A percentile compares a stretch with the other conserved stretches of the same genome.
phyloP scores from a whole-genome alignment of 2,329 filamentous ascomycete genomes.

The Scytalidium lignicola region DNA sequence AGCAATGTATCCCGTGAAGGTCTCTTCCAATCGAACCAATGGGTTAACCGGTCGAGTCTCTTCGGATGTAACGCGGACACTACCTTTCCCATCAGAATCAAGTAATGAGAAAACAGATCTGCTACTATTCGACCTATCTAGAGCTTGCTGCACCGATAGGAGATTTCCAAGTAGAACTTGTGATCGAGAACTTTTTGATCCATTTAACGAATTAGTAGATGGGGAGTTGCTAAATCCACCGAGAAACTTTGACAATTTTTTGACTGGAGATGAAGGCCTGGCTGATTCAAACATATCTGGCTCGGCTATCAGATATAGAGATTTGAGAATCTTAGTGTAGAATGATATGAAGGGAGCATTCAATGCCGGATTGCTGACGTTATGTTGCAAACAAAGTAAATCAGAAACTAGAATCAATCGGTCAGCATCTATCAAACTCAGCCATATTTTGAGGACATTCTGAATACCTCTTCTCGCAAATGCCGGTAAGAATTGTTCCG shows the following conservation, averaged over 20 bases:
- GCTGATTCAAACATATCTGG: conserved; percentile 63
- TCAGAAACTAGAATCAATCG: conserved; percentile 55
- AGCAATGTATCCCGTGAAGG: conserved; percentile 76
- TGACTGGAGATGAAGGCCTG: conserved; percentile 80
- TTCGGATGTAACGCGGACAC: conserved; percentile 37
- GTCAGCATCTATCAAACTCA: conserved; percentile 19
- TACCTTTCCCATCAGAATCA: conserved; percentile 23
- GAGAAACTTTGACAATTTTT: conserved; percentile 80
- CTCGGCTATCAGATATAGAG: conserved; percentile 58
- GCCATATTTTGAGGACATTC: not conserved
- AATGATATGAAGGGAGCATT: conserved; percentile 68
- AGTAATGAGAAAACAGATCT: conserved; percentile 23
- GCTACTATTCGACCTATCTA: conserved; percentile 23
- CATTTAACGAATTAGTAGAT: conserved; percentile 32
- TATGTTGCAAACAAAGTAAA: conserved; percentile 65
- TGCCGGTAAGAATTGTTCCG: conserved; percentile 68
- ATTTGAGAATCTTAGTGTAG: conserved; percentile 71
- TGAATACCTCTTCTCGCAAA: conserved; percentile 66
- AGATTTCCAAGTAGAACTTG: conserved; percentile 34
- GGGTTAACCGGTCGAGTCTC: conserved; percentile 57
- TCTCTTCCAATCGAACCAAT: conserved; percentile 73
- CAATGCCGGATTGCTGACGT: conserved; percentile 58
- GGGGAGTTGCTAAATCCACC: conserved; percentile 44
- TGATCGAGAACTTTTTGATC: conserved; percentile 24
- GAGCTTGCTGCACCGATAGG: conserved; percentile 32